Conservation (phyloP, 306 rosid genomes). For the Echinosophora koreensis region DNA sequence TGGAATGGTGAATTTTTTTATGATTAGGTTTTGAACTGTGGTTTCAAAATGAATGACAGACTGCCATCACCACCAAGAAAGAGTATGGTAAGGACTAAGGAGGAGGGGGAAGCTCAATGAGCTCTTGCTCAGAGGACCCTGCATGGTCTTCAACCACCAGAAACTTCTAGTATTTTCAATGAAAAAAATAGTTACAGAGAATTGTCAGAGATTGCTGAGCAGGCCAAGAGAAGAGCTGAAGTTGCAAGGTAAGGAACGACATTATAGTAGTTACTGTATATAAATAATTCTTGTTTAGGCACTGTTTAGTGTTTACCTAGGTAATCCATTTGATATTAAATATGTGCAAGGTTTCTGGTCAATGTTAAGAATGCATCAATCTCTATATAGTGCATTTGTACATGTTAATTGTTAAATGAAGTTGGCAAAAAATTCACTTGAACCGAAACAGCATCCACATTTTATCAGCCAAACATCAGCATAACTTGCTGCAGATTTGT, state of each 20-base stretch:
- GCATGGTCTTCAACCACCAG: constrained; percentile 96
- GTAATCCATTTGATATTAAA: neutral
- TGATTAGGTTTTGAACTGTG: constrained; percentile 14
- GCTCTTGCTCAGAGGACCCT: constrained; percentile 96
- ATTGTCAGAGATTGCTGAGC: constrained; percentile 97
- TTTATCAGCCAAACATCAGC: too few species aligned
- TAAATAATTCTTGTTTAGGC: neutral
- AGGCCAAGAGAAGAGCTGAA: constrained; percentile 97
- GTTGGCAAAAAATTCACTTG: too few species aligned
- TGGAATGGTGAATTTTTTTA: constrained; percentile 11
- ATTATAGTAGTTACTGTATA: neutral
- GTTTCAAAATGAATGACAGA: constrained; percentile 55
- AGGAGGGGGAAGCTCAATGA: constrained; percentile 99
- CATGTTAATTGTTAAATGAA: too few species aligned
- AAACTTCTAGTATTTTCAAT: constrained; percentile 59
- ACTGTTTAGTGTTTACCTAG: too few species aligned
- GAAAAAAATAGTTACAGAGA: constrained; percentile 92
- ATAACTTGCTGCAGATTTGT: too few species aligned
- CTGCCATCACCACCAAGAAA: constrained; percentile 99
- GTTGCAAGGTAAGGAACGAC: constrained; percentile 80
- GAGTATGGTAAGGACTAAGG: constrained; percentile 94
- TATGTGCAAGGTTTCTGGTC: neutral
- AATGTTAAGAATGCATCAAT: neutral
- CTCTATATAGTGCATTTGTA: too few species aligned
- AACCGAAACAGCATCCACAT: too few species aligned